These are phyloP conservation scores for Scenedesmus sp. DNA, from an alignment of 163 green algal genomes.

Conservation along the genomic window DNA sequence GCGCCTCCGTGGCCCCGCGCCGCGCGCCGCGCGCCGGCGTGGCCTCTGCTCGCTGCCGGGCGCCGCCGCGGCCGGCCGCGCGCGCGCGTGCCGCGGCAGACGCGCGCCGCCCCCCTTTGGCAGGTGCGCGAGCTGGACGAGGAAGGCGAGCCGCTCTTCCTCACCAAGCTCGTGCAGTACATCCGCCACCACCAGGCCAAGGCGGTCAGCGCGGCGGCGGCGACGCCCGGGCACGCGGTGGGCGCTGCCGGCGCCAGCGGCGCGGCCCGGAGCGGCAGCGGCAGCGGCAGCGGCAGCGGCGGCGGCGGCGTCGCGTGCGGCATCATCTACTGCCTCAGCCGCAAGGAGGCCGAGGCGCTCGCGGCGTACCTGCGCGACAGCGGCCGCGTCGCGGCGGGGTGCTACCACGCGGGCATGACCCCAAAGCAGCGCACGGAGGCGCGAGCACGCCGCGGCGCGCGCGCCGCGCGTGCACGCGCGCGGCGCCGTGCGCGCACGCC, in stretches of 20 bases:
- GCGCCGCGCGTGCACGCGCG: too few species aligned
- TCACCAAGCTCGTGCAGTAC: constrained; percentile 68
- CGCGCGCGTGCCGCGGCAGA: too few species aligned
- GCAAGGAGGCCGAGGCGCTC: constrained; percentile 69
- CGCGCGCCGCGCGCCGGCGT: too few species aligned
- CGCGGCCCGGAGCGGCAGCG: neutral
- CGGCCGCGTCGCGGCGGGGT: constrained; percentile 56
- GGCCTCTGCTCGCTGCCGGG: too few species aligned
- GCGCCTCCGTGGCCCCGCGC: too few species aligned
- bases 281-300: neutral
- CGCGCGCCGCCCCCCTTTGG: neutral
- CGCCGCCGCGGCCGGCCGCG: too few species aligned
- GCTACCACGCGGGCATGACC: constrained; percentile 95
- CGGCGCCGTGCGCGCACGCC: too few species aligned
- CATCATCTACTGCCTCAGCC: constrained; percentile 84
- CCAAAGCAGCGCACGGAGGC: constrained; percentile 74
- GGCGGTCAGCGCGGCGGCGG: too few species aligned
- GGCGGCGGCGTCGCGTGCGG: constrained; percentile 45
- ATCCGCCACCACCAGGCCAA: constrained; percentile 50
- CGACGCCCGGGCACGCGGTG: neutral
- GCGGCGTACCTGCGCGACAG: constrained; percentile 52
- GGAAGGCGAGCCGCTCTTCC: too few species aligned
- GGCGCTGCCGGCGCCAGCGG: neutral
- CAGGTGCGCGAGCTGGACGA: too few species aligned
- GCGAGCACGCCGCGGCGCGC: neutral